These are phyloP conservation scores for Cordia subcordata DNA, from an alignment of 257 asterid species.

Conservation along the genomic window DNA sequence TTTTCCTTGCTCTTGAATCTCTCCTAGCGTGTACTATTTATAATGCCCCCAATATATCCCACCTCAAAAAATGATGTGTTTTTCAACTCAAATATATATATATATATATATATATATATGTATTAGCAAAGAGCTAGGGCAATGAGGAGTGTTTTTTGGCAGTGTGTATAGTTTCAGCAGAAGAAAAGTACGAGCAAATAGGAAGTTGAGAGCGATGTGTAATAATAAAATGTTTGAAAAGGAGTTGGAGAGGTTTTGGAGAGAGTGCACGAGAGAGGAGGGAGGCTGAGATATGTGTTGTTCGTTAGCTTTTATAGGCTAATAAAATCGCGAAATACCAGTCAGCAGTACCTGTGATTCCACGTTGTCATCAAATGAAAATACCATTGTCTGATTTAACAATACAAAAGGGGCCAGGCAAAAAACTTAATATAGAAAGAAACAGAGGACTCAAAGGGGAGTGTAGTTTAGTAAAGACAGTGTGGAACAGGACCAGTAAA, in stretches of 20 bases:
- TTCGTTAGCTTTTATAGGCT: slow-evolving; percentile 34
- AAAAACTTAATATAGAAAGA: not conserved
- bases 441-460: not conserved
- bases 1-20: not conserved
- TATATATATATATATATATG: too few relatives aligned
- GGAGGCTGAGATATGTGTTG: slow-evolving; percentile 12
- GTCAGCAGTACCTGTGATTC: slow-evolving; percentile 51
- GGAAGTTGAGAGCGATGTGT: slow-evolving; percentile 48
- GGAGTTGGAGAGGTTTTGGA: too few relatives aligned
- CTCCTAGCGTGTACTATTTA: not conserved
- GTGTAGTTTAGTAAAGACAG: not conserved
- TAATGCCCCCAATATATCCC: not conserved
- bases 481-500: not conserved
- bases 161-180: not conserved
- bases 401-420: not conserved
- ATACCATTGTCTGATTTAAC: slow-evolving; percentile 2
- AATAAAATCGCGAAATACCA: slow-evolving; percentile 38
- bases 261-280: slow-evolving; percentile 8
- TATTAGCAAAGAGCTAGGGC: too few relatives aligned
- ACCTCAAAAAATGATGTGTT: too few relatives aligned
- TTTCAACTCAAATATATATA: too few relatives aligned
- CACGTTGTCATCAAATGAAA: slow-evolving; percentile 44
- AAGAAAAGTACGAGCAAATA: slow-evolving; percentile 25
- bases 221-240: slow-evolving; percentile 43
- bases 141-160: too few relatives aligned